Evolutionary conservation across 306 rosid genomes (phyloP), one percentile per base, ranked within the genome.

Genomic region (Trifolium fragiferum): DNA sequence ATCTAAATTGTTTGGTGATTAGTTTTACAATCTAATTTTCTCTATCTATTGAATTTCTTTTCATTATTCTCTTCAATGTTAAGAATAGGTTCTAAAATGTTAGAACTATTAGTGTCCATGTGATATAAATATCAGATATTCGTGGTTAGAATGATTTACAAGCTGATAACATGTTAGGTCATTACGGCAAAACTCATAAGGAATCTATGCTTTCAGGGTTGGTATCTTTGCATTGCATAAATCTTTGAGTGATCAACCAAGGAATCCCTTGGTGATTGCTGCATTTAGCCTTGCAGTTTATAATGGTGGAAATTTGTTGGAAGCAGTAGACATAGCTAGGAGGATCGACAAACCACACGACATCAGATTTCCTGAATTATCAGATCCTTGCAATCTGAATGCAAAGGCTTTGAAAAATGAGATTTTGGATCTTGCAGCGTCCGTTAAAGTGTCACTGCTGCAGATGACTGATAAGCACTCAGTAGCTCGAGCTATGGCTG

Each of bases 251-350:
- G 89, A 91, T 75, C 80, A 72, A 65, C 98, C 98, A 58, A 86
- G 87, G 82, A 81, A 84, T 72, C 80, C 89, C 33, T 64, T 65
- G 71, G 97, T 77, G 75, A 86, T 88, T 76, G 97, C 98, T 72
- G 94, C 96, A 79, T 88, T 91, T 80, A 58, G 92, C 80, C 88
- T 93, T 83, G 88, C 92, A 58, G 76, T 91, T 46, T 86, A 91
- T 84, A 93, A 84, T 69, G 96, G 96, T 43, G 98, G 98, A 53
- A 87, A 89, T 84, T 63, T 89, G 37, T 20, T 18, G 37, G 94
- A 93, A 87, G 96, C 97, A 20, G 64, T 87, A 66, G 74, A 71
- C 72, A 89, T 93, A 82, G 92, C 92, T 35, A 85, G 76, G 86
- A 88, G 81, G 67, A 88, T 91, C 71, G 66, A 75, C 9, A 80